Evolutionary conservation across 495 filamentous ascomycete species (phyloP), one percentile per base, ranked within the genome.

Genomic region (Aspergillus bridgeri): DNA sequence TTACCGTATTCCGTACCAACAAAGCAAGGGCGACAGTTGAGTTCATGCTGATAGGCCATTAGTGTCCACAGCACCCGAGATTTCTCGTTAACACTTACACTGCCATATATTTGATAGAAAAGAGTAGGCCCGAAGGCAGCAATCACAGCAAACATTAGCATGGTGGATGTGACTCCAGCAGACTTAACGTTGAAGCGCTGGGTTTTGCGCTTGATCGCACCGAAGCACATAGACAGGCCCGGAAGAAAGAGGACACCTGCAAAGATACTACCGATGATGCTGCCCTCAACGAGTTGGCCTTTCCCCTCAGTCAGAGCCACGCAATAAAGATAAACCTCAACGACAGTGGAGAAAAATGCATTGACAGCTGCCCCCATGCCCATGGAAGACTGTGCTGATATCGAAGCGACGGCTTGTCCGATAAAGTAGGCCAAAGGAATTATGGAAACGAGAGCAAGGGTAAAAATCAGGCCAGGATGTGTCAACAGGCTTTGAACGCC

Each of bases 351-450:
- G 76, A 99, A 99, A 73, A 98, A 96, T 33, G 94, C 94, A 60
- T 99, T 99, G 75, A 98, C 91, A 18, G 92, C 94, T 51, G 94
- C 95, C 70, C 94, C 94, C 27, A 99, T 80, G n/a, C 94, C 94
- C 94, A 99, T 99, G n/a, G 91, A 95, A 18, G 91, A 96, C 67
- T 99, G 94, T 8, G 94, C 94, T 17, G 94, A 98, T 63, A 99
- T 98, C 33, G 94, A 98, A n/a, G 94, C 94, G 44, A 99, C 94
- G 51, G 94, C 94, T 72, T 99, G 94, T 8, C 94, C 94, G 70
- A 99, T 99, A 76, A 98, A 99, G 73, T 99, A 98, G 25, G 94
- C 94, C n/a, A 99, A 73, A 20, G 94, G 94, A 48, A 98, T 96
- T 69, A 98, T 92, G 45, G 93, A 97, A 59, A 92, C 81, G 13